Base-by-base conservation (phyloP, 169 alveolate genomes). In the Plasmodium relictum region DNA sequence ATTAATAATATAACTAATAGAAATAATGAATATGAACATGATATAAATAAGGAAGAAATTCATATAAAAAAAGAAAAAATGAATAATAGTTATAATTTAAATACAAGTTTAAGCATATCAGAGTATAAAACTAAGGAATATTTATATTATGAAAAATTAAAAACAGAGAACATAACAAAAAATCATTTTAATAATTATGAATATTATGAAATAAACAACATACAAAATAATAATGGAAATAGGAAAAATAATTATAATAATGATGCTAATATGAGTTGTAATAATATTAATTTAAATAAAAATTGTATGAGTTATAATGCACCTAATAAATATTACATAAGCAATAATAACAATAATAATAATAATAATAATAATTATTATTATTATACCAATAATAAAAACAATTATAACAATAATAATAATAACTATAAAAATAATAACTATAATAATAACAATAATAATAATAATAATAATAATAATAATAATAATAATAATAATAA, bases 401-500 rank as follows among this genome's bases (percentile, higher is more conserved):
- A 58, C 26, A 39, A 45, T 24, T 59, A 42, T 20, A 37, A 58
- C 7, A 74, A 44, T 31, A 74, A 44, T 0, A 63, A 63, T 2
- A 63, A 56, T 45, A 62, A 45, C 6, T 45, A 41, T 22, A 65
- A 48, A 14, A 63, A 20, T 39, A 63, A 74, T 4, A 74, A 62
- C 14, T 61, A 62, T 14, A 61, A 63, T 18, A 63, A 39, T 14
- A 63, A 74, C 18, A 62, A 62, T 22, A 74, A 44, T 39, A 61
- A 45, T 26, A 62, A 74, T 37, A 74, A 61, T 18, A 59, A 52
- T 20, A 74, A 61, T 14, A 74, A 24, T 12, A 74, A 44, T 9
- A 74, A 61, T 52, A 74, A 62, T 31, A 62, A 61, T 24, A 74
- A 72, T 24, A 72, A 59, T 10, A 74, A 20, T 16, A 59, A 52